Evolutionary conservation across 75 land plant genomes (phyloP), one percentile per base, ranked within the genome.

Genomic region (Azolla pinnata): DNA sequence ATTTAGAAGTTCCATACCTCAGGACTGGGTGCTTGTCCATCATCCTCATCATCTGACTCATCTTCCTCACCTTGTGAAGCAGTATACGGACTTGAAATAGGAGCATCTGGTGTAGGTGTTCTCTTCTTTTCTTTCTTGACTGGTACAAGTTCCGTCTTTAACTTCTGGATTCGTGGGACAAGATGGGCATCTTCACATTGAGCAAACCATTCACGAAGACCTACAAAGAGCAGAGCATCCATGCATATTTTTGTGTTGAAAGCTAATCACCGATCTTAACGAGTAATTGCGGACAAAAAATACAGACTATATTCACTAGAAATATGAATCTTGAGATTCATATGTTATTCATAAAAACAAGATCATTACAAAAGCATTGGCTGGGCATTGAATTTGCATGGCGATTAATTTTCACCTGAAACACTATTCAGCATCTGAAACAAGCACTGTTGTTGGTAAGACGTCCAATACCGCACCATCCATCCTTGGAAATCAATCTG

Each of bases 401-500:
- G n/a, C n/a, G n/a, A n/a, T n/a, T n/a, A n/a, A n/a, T n/a, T n/a
- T 55, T 71, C 61, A 89, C 96, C 96, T 45, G 96, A 84, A 68
- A 90, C 90, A 68, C 84, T 78, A 56, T 86, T 90, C 67, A 90
- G 73, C 84, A 90, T 83, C 51, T 90, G 96, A 31, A 80, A 70
- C 10, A 90, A 77, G 67, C 86, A 76, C 42, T 86, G 86, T 42
- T 83, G 90, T 64, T 85, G 86, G 71, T 79, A 83, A 28, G 75
- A 76, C 51, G 90, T 74, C 0, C 83, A 5, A 67, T 76, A 83
- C 40, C 78, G 71, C 8, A 77, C 77, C 54, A 81, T 87, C 89
- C 89, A 90, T 21, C 96, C 90, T 51, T 79, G 87, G 61, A 89
- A 60, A 70, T 90, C 96, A 70, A 90, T 81, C 59, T 90, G 96